Evolutionary conservation across 2,329 filamentous ascomycete genomes (phyloP).

Genomic region (Sporothrix luriei): DNA sequence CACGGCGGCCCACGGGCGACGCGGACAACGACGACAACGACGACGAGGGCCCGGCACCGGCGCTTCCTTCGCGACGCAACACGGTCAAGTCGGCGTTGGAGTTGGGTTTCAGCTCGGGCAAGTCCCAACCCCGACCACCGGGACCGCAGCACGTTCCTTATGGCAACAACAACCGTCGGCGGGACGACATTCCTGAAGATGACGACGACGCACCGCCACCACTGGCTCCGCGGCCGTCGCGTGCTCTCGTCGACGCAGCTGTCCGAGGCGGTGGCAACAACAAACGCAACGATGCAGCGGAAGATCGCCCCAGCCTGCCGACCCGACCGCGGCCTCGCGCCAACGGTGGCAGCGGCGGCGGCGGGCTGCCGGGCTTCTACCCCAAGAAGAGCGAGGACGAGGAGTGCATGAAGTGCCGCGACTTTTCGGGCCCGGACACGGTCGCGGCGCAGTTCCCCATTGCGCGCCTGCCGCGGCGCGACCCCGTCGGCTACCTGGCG

Average conservation of each 20-base stretch:
- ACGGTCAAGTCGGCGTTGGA: slow-evolving; percentile 42
- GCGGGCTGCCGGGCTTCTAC: slow-evolving; percentile 14
- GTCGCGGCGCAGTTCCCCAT: slow-evolving; percentile 78
- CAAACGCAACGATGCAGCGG: background rate
- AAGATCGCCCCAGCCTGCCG: slow-evolving; percentile 28
- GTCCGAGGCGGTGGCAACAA: slow-evolving; percentile 34
- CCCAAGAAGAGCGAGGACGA: slow-evolving; percentile 34
- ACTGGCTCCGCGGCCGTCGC: slow-evolving; percentile 55
- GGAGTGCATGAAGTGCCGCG: slow-evolving; percentile 78
- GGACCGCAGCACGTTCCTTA: slow-evolving; percentile 26
- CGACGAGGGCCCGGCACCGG: slow-evolving; percentile 63
- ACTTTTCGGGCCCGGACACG: slow-evolving; percentile 79
- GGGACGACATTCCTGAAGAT: slow-evolving; percentile 24
- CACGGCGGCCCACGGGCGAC: slow-evolving; percentile 47
- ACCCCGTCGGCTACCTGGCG: slow-evolving; percentile 74
- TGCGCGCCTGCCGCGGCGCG: slow-evolving; percentile 65
- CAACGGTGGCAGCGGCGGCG: slow-evolving; percentile 9
- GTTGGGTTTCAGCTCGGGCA: slow-evolving; percentile 38
- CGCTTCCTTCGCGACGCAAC: slow-evolving; percentile 45
- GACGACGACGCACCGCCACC: slow-evolving; percentile 51
- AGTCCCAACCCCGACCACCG: background rate
- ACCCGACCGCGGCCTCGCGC: slow-evolving; percentile 35
- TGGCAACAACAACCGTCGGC: background rate
- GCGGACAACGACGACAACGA: slow-evolving; percentile 34
- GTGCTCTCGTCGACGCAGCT: slow-evolving; percentile 54